These are phyloP conservation scores for Proliferodiscus dingleyae DNA, from an alignment of 2,329 filamentous ascomycete species.

Conservation along the genomic window DNA sequence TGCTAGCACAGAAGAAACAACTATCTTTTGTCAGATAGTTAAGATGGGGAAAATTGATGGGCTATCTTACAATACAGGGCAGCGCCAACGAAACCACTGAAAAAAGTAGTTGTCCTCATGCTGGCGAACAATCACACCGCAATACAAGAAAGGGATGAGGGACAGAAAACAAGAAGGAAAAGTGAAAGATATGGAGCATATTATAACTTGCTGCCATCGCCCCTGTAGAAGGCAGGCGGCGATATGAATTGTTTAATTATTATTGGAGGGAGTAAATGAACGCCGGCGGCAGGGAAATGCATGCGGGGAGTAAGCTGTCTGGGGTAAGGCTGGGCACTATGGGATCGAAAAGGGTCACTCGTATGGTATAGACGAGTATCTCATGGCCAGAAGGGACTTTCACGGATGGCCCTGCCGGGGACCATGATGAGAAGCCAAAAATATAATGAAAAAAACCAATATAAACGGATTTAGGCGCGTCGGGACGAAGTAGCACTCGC, in stretches of 20 bases:
- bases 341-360: conserved; percentile 9
- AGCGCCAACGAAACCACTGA: conserved; percentile 20
- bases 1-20: conserved; percentile 17
- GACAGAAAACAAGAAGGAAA: conserved; percentile 3
- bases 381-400: conserved; percentile 1
- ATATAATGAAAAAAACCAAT: conserved; percentile 15
- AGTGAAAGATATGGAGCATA: conserved; percentile 4
- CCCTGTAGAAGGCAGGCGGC: conserved; percentile 4
- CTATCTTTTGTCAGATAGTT: conserved; percentile 16
- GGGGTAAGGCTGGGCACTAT: background rate
- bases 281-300: conserved; percentile 1
- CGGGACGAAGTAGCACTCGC: conserved; percentile 16
- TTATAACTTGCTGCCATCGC: conserved; percentile 15
- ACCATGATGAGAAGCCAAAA: conserved; percentile 11
- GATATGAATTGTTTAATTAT: conserved; percentile 5
- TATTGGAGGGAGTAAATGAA: conserved; percentile 19
- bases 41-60: background rate
- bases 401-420: conserved; percentile 12
- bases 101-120: conserved; percentile 24
- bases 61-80: conserved; percentile 21
- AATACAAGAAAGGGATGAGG: conserved; percentile 8
- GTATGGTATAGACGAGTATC: conserved; percentile 10
- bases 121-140: conserved; percentile 14
- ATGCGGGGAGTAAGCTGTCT: conserved; percentile 6
- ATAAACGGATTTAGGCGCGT: conserved; percentile 17